Evolutionary conservation across 1,139 yeast genomes (phyloP).

Genomic region (Yamadazyma membranifaciens): DNA sequence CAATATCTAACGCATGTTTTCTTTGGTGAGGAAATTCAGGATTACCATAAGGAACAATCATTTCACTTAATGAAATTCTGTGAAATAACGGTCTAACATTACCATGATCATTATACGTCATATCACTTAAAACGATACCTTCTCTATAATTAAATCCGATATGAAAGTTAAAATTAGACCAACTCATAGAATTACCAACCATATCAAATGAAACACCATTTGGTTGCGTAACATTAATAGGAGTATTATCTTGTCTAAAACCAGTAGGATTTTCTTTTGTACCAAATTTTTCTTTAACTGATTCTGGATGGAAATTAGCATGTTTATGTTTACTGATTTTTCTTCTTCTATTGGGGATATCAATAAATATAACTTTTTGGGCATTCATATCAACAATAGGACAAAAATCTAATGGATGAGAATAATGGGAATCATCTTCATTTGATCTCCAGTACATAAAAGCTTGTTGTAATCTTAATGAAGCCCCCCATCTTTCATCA

Average conservation of each 20-base stretch:
- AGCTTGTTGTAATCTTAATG: conserved; percentile 77
- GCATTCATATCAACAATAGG: conserved; percentile 78
- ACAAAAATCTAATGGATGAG: conserved; percentile 80
- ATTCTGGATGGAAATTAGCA: conserved; percentile 67
- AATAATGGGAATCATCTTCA: conserved; percentile 79
- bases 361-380: conserved; percentile 66
- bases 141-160: conserved; percentile 84
- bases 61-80: conserved; percentile 74
- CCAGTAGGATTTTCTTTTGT: conserved; percentile 48
- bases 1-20: conserved; percentile 83
- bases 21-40: conserved; percentile 82
- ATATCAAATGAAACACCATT: conserved; percentile 76
- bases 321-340: conserved; percentile 66
- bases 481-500: conserved; percentile 80
- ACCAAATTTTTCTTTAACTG: conserved; percentile 58
- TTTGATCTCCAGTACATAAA: conserved; percentile 74
- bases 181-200: conserved; percentile 65
- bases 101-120: conserved; percentile 72
- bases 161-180: conserved; percentile 78
- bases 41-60: conserved; percentile 82
- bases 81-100: conserved; percentile 70
- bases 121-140: conserved; percentile 76
- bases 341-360: conserved; percentile 73
- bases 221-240: conserved; percentile 72
- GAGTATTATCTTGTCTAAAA: conserved; percentile 59